Evolutionary conservation across 768 basidiomycete genomes (phyloP).

Genomic region (Lentinula sp.): DNA sequence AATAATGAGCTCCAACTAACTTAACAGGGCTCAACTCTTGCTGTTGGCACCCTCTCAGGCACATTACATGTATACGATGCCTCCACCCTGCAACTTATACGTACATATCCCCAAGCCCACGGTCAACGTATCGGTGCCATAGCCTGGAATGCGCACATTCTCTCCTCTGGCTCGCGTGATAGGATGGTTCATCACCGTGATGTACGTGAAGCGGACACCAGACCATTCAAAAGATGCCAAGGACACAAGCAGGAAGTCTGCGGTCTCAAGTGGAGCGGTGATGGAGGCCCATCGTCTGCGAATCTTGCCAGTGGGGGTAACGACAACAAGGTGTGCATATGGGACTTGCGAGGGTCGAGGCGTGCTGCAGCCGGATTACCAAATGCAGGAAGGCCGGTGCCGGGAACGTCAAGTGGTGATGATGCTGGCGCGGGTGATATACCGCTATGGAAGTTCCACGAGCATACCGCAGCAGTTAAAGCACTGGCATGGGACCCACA

Average conservation of each 20-base stretch:
- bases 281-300: slow-evolving; percentile 34
- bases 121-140: slow-evolving; percentile 86
- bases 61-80: slow-evolving; percentile 93
- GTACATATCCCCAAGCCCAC: slow-evolving; percentile 85
- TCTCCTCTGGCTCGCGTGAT: slow-evolving; percentile 90
- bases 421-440: slow-evolving; percentile 39
- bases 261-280: slow-evolving; percentile 85
- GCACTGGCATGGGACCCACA: slow-evolving; percentile 99
- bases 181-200: slow-evolving; percentile 89
- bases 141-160: slow-evolving; percentile 86
- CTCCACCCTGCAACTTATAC: slow-evolving; percentile 59
- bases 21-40: slow-evolving; percentile 74
- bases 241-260: slow-evolving; percentile 94
- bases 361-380: slow-evolving; percentile 27
- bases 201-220: slow-evolving; percentile 61
- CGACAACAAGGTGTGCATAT: slow-evolving; percentile 98
- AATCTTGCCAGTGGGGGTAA: slow-evolving; percentile 92
- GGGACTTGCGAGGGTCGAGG: slow-evolving; percentile 76
- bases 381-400: slow-evolving; percentile 18
- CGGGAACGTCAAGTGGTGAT: slow-evolving; percentile 14
- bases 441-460: slow-evolving; percentile 92
- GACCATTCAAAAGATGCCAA: slow-evolving; percentile 65
- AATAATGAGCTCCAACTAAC: not conserved
- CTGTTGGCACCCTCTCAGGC: slow-evolving; percentile 89
- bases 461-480: slow-evolving; percentile 96